Percentiles rank a stretch among this genome's conserved stretches.
Evolutionary conservation across 1,284 basidiomycete species (phyloP).

Genomic region (Tilletia indica): DNA sequence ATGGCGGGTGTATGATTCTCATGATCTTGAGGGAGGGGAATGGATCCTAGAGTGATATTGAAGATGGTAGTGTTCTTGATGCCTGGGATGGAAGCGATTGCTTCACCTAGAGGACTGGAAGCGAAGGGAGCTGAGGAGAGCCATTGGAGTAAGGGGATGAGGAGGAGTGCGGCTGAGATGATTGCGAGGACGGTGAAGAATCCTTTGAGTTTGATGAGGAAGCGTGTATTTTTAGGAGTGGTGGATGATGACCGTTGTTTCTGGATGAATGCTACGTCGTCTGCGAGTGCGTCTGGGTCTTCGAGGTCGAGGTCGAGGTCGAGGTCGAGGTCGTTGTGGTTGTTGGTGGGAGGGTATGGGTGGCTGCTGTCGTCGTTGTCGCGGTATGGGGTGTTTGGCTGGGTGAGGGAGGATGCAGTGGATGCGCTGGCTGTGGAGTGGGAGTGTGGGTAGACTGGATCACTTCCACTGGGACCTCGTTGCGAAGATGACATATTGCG

Average conservation of each 20-base stretch:
- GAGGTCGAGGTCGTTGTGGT: constrained; percentile 8
- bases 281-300: constrained; percentile 11
- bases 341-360: too few relatives aligned
- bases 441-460: too few relatives aligned
- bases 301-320: constrained; percentile 17
- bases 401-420: too few relatives aligned
- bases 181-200: constrained; percentile 24
- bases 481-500: too few relatives aligned
- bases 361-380: too few relatives aligned
- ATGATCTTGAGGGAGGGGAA: neutral
- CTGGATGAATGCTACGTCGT: constrained; percentile 11
- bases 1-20: constrained; percentile 5
- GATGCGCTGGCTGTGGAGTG: too few relatives aligned
- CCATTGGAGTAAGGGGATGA: constrained; percentile 35
- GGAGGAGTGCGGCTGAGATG: constrained; percentile 30
- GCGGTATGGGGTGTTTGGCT: too few relatives aligned
- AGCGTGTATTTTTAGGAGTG: neutral
- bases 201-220: neutral
- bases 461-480: too few relatives aligned
- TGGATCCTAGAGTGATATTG: neutral
- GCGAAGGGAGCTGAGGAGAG: constrained; percentile 26
- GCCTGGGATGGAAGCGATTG: constrained; percentile 13
- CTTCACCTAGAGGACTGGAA: neutral
- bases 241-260: neutral
- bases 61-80: neutral